These are phyloP conservation scores for Hymenoscyphus linearis DNA, from an alignment of 2,329 filamentous ascomycete genomes.

Conservation along the genomic window DNA sequence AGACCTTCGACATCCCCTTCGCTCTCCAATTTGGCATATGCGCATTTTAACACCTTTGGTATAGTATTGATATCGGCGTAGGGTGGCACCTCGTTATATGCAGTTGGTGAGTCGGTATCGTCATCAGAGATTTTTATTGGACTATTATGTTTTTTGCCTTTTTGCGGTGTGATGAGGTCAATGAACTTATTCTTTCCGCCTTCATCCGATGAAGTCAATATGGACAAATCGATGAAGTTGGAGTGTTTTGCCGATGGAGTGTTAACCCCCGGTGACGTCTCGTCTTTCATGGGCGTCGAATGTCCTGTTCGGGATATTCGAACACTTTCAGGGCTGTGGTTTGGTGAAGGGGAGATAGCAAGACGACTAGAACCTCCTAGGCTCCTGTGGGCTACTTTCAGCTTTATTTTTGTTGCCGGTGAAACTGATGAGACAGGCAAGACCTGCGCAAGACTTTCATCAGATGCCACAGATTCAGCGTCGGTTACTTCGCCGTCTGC, in stretches of 20 bases:
- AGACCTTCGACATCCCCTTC: background rate
- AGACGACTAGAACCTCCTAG: background rate
- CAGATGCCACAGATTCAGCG: slow-evolving; percentile 16
- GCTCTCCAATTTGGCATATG: background rate
- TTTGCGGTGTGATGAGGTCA: slow-evolving; percentile 2
- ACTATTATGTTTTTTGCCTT: background rate
- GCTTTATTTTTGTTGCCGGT: background rate
- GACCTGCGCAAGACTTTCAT: slow-evolving; percentile 11
- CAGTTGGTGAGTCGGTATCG: slow-evolving; percentile 1
- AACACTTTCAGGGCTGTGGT: background rate
- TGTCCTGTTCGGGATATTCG: background rate
- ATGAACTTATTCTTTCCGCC: background rate
- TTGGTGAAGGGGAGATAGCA: background rate
- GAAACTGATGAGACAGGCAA: slow-evolving; percentile 8
- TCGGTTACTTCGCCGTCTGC: slow-evolving; percentile 24
- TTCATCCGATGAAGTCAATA: background rate
- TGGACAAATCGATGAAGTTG: background rate
- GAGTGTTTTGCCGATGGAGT: background rate
- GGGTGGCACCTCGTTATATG: background rate
- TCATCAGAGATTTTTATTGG: slow-evolving; percentile 18
- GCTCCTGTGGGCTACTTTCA: background rate
- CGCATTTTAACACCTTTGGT: background rate
- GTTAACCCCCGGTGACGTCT: background rate
- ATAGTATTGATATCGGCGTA: background rate
- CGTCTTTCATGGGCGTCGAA: background rate